Evolutionary conservation across 305 asterid species (phyloP), one percentile per base, ranked within the genome.

Genomic region (Rubia balearica): DNA sequence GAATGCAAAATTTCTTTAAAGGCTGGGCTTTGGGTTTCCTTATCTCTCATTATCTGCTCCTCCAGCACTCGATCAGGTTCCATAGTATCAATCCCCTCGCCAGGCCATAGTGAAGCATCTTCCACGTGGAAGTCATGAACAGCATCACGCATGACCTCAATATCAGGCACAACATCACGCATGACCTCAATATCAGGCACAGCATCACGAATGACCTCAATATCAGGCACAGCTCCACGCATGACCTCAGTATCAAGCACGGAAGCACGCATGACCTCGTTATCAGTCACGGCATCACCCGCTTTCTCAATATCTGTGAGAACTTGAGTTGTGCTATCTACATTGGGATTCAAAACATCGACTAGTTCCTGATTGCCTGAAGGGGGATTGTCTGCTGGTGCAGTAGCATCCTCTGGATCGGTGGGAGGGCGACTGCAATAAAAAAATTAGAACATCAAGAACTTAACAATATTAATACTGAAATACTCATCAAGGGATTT

Each of bases 51-150:
- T 40, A 90, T 80, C 83, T 82, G 92, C 71, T 86, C 84, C 71
- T 73, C 95, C 45, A 91, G 74, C 57, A 68, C 48, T 56, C 22
- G 62, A 71, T 94, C 97, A 16, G 92, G 96, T 7, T 77, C 95
- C 71, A 77, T n/a, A n/a, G 62, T 62, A 70, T 79, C 83, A 70
- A 61, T 30, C 42, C 73, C 79, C 7, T 82, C 83, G 48, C 82
- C 83, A 38, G 89, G 76, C 83, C 79, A 80, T 71, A 76, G 57
- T 8, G 82, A 83, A 67, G 81, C 76, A 65, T 70, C 73, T 67
- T 71, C 81, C 74, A 78, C 68, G 65, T 63, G 81, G 61, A 69
- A 77, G 68, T 73, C 87, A 73, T 63, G 84, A 22, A 6, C 73
- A 74, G 87, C 92, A 61, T 85, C 83, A 40, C 92, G 88, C 88